phyloP scores from a whole-genome alignment of 441 rosid species.

The Populus hybrid region DNA sequence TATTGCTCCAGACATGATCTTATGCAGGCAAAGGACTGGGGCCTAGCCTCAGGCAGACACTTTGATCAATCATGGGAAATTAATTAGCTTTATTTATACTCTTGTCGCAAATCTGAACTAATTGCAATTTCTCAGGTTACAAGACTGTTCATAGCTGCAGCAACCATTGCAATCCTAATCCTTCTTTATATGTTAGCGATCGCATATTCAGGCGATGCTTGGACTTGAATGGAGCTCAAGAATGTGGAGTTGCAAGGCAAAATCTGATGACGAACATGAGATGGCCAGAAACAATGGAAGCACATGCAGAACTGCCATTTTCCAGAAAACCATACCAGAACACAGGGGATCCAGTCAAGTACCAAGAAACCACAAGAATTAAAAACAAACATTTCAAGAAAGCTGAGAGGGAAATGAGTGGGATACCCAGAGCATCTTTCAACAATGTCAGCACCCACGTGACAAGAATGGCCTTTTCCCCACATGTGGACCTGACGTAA shows the following conservation, averaged over 20 bases:
- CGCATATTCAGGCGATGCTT: not conserved
- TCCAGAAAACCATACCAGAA: constrained; percentile 9
- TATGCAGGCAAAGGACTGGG: constrained; percentile 3
- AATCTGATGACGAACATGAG: not conserved
- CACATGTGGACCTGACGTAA: constrained; percentile 30
- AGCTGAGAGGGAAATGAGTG: constrained; percentile 21
- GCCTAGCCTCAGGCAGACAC: not conserved
- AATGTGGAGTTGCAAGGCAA: not conserved
- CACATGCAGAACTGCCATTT: constrained; percentile 17
- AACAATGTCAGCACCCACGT: constrained; percentile 50
- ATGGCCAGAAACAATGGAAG: not conserved
- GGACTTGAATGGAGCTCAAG: not conserved
- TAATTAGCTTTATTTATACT: not conserved
- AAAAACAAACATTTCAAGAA: constrained; percentile 6
- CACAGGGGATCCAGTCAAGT: constrained; percentile 1
- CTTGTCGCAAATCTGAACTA: not conserved
- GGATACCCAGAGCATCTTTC: constrained; percentile 18
- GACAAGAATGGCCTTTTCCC: constrained; percentile 26
- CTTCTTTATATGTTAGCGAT: not conserved
- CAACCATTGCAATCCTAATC: not conserved
- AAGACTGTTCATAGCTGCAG: not conserved
- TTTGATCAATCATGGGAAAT: constrained; percentile 12
- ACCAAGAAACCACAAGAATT: constrained; percentile 1
- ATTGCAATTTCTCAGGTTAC: not conserved
- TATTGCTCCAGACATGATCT: constrained; percentile 14